Percentiles rank a stretch among this genome's conserved stretches.
Evolutionary conservation across 768 basidiomycete species (phyloP).

Genomic region (Suillus clintonianus): DNA sequence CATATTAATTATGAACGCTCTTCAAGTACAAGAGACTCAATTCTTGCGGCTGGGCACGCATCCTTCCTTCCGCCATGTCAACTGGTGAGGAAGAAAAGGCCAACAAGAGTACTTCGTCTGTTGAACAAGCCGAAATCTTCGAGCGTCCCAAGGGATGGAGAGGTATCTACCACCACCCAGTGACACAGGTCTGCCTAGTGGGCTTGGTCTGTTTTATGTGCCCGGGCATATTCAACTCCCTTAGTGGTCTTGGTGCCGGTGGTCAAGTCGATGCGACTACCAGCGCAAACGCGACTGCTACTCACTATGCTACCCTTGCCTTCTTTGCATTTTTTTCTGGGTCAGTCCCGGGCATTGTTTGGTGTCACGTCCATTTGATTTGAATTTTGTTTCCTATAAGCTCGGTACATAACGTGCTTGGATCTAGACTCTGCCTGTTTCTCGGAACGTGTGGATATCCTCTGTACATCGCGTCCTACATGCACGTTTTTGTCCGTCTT

Average conservation of each 20-base stretch:
- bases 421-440: constrained; percentile 71
- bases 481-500: constrained; percentile 46
- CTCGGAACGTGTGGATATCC: constrained; percentile 77
- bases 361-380: constrained; percentile 15
- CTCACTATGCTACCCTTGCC: constrained; percentile 67
- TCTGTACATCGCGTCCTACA: constrained; percentile 71
- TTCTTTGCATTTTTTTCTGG: constrained; percentile 68
- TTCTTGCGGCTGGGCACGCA: background rate
- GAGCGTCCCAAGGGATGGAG: constrained; percentile 49
- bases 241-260: constrained; percentile 73
- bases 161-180: constrained; percentile 54
- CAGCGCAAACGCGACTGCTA: constrained; percentile 67
- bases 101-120: background rate
- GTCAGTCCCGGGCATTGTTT: constrained; percentile 35
- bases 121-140: constrained; percentile 28
- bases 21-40: background rate
- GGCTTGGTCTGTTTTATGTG: constrained; percentile 54
- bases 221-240: constrained; percentile 68
- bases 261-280: constrained; percentile 67
- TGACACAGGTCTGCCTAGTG: constrained; percentile 54
- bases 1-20: background rate
- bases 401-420: constrained; percentile 79
- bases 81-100: background rate
- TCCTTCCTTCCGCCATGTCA: background rate
- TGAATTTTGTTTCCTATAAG: constrained; percentile 46